Evolutionary conservation across 108 stramenopile genomes (phyloP).

Genomic region (Cyclotella atomus): DNA sequence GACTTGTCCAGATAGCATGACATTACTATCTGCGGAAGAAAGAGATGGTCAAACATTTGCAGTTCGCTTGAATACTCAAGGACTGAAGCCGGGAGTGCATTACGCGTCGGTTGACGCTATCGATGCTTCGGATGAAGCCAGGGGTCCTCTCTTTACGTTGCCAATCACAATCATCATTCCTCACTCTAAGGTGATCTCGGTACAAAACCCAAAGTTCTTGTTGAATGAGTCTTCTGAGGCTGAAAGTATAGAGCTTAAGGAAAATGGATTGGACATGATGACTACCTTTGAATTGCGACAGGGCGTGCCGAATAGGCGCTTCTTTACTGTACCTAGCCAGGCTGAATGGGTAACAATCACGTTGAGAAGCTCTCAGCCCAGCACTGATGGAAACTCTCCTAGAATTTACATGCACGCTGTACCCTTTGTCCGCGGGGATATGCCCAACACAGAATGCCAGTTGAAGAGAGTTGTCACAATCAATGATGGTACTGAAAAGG

Average conservation of each 20-base stretch:
- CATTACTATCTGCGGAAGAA: constrained; percentile 60
- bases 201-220: constrained; percentile 7
- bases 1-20: constrained; percentile 49
- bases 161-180: constrained; percentile 83
- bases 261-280: constrained; percentile 44
- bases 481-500: constrained; percentile 31
- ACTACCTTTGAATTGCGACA: constrained; percentile 28
- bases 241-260: constrained; percentile 23
- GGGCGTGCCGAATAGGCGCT: constrained; percentile 8
- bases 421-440: constrained; percentile 40
- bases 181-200: constrained; percentile 18
- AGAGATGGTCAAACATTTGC: constrained; percentile 55
- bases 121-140: constrained; percentile 48
- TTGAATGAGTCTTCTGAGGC: constrained; percentile 4
- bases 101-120: constrained; percentile 61
- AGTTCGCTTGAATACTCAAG: constrained; percentile 71
- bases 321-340: not conserved
- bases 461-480: constrained; percentile 22
- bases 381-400: constrained; percentile 7
- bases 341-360: constrained; percentile 43
- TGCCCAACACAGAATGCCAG: constrained; percentile 43
- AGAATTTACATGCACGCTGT: constrained; percentile 36
- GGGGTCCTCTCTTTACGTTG: constrained; percentile 61
- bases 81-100: constrained; percentile 73
- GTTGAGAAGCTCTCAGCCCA: constrained; percentile 24